Base-by-base conservation (phyloP, 805 yeast species). In the Ascoidea tarda region DNA sequence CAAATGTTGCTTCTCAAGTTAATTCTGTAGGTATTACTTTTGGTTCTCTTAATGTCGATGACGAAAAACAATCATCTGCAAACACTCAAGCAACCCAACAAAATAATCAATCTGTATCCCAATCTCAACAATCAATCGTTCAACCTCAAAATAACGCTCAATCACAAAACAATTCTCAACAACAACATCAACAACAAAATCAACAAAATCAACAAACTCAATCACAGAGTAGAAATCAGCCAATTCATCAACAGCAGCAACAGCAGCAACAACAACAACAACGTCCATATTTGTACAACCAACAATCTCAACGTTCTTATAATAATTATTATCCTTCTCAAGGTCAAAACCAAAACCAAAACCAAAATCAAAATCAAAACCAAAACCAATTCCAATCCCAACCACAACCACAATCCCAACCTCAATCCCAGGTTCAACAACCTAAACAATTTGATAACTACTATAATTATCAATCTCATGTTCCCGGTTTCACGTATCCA, bases 11-110 rank as follows among this genome's bases (percentile, higher is more conserved):
- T 48, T 51, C 59, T 42, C 64, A 62, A 56, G 53, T 58, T 21
- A 59, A 57, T 46, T 69, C 74, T 53, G 75, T 77, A 33, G 82
- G 81, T 57, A 80, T 81, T 46, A 79, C 83, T 42, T 81, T 81
- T 60, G 87, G 87, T 53, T 77, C 83, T 10, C 28, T 21, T 3
- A 67, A 77, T 54, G 71, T 69, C 48, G 77, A 72, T 38, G 72
- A 69, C 33, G 72, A 68, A 51, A 62, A 62, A 46, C 46, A 51
- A 49, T 42, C 52, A 32, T 32, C 55, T 28, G 56, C 59, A 55
- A 49, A 51, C 32, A 58, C 55, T 46, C 61, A 60, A 50, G 60
- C 51, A 50, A 31, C 49, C 12, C 60, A 59, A 50, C 57, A 58
- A 52, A 58, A 54, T 16, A 59, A 52, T 33, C 56, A 51, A 46